Percentiles rank a stretch among this genome's conserved stretches.
Evolutionary conservation across 495 filamentous ascomycete species (phyloP).

Genomic region (Aspergillus panamensis): DNA sequence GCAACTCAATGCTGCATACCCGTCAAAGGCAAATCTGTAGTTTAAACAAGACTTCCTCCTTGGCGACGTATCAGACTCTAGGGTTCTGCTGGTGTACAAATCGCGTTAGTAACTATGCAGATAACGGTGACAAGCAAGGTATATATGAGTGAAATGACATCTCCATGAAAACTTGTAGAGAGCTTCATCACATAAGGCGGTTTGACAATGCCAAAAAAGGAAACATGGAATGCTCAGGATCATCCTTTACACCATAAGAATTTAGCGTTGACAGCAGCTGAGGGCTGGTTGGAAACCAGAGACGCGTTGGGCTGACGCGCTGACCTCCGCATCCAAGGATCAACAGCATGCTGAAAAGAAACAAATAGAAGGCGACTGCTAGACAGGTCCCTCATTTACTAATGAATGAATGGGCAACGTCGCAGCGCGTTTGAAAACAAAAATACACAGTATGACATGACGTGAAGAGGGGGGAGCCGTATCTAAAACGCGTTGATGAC

Average conservation of each 20-base stretch:
- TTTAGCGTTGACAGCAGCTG: neutral
- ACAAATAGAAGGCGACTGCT: neutral
- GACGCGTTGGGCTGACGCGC: constrained; percentile 35
- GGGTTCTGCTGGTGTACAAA: constrained; percentile 1
- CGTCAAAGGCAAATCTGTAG: neutral
- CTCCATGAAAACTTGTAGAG: neutral
- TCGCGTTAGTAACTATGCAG: constrained; percentile 3
- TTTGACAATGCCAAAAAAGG: neutral
- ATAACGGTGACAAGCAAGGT: too few relatives aligned
- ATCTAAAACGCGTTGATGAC: constrained; percentile 34
- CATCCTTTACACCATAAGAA: neutral
- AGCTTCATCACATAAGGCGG: neutral
- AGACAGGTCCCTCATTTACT: constrained; percentile 3
- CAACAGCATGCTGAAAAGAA: constrained; percentile 3
- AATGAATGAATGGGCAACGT: neutral
- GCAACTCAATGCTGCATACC: constrained; percentile 1
- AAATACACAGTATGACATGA: neutral
- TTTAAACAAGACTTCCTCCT: neutral
- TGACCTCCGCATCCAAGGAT: constrained; percentile 20
- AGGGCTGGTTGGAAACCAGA: constrained; percentile 8
- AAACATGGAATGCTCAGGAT: neutral
- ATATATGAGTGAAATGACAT: neutral
- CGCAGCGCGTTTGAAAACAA: neutral
- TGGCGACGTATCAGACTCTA: neutral
- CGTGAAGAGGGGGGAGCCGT: constrained; percentile 10